A percentile compares a stretch with the other conserved stretches of the same genome.
phyloP scores from a whole-genome alignment of 805 yeast species.

The Candida koratica region DNA sequence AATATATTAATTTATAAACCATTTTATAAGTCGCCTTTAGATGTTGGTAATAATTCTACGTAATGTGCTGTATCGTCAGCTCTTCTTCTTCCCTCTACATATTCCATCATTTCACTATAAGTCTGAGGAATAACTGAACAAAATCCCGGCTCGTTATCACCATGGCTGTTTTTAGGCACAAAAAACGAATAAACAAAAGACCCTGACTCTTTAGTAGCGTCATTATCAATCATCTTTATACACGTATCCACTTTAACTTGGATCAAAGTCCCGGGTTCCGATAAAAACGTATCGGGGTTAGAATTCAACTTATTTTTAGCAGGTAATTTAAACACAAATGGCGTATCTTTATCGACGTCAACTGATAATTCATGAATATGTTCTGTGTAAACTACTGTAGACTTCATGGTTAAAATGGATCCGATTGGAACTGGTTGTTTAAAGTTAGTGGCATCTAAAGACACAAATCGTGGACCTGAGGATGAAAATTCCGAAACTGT shows the following conservation, averaged over 20 bases:
- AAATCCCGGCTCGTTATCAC: slow-evolving; percentile 49
- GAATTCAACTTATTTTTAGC: slow-evolving; percentile 53
- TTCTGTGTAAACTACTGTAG: slow-evolving; percentile 83
- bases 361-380: slow-evolving; percentile 41
- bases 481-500: slow-evolving; percentile 85
- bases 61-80: slow-evolving; percentile 77
- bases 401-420: slow-evolving; percentile 75
- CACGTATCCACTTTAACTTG: slow-evolving; percentile 86
- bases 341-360: slow-evolving; percentile 25
- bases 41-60: slow-evolving; percentile 37
- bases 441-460: slow-evolving; percentile 87
- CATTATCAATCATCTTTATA: slow-evolving; percentile 64
- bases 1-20: slow-evolving; percentile 10
- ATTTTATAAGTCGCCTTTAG: slow-evolving; percentile 2
- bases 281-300: slow-evolving; percentile 55
- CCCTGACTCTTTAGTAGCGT: slow-evolving; percentile 68
- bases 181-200: slow-evolving; percentile 85
- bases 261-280: slow-evolving; percentile 78
- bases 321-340: slow-evolving; percentile 51
- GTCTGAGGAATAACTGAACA: slow-evolving; percentile 81
- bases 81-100: slow-evolving; percentile 85
- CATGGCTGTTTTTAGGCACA: slow-evolving; percentile 58
- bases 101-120: slow-evolving; percentile 88
- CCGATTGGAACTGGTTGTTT: slow-evolving; percentile 96
- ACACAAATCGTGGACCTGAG: slow-evolving; percentile 82